Conservation (phyloP, 1,284 basidiomycete species). For the Cystobasidium pallidum region DNA sequence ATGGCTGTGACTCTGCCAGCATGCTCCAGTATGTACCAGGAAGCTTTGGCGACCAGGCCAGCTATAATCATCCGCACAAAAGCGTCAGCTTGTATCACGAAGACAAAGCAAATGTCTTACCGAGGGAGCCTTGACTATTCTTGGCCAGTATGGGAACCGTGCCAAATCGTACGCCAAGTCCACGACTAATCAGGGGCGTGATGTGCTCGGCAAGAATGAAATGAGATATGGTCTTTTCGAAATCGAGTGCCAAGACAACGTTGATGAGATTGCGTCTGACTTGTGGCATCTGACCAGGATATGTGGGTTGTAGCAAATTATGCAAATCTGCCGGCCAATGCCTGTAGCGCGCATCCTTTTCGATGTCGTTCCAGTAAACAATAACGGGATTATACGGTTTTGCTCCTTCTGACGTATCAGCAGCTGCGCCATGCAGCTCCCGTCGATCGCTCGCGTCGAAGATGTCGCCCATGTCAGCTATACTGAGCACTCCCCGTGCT, state of each 20-base stretch:
- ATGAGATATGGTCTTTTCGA: constrained; percentile 67
- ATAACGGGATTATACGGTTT: constrained; percentile 59
- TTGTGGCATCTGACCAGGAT: constrained; percentile 74
- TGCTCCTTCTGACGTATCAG: not conserved
- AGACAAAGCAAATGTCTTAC: not conserved
- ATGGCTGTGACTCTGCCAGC: constrained; percentile 69
- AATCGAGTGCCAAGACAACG: constrained; percentile 74
- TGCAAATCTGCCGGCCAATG: constrained; percentile 46
- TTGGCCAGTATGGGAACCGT: constrained; percentile 70
- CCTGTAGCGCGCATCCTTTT: constrained; percentile 71
- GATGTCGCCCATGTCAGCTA: constrained; percentile 69
- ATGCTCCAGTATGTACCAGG: constrained; percentile 68
- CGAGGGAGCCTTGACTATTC: not conserved
- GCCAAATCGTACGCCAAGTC: constrained; percentile 78
- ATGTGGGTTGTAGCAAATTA: constrained; percentile 71
- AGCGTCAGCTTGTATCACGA: not conserved
- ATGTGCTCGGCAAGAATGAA: constrained; percentile 69
- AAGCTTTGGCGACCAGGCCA: constrained; percentile 69
- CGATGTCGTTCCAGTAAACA: constrained; percentile 86
- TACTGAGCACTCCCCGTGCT: constrained; percentile 52
- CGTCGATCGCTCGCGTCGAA: constrained; percentile 85
- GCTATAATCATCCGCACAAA: constrained; percentile 58
- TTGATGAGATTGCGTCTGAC: constrained; percentile 78
- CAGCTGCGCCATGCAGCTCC: constrained; percentile 67
- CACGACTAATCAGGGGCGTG: constrained; percentile 69